A percentile compares a stretch with the other conserved stretches of the same genome.
phyloP scores from a whole-genome alignment of 108 stramenopile genomes.

The Schizochytrium sp. region DNA sequence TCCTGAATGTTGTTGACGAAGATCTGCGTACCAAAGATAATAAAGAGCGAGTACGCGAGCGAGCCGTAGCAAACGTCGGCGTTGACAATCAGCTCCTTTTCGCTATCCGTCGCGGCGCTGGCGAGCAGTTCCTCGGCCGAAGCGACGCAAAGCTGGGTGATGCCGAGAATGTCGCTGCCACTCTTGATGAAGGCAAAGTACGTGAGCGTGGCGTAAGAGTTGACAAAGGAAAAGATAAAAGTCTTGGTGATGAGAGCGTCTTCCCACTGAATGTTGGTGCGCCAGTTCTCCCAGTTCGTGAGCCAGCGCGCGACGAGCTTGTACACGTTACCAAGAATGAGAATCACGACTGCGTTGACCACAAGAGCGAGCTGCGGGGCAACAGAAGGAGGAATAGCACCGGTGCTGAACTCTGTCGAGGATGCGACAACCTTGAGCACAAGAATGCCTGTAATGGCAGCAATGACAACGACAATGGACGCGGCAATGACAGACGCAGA shows the following conservation, averaged over 20 bases:
- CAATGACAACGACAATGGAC: conserved; percentile 57
- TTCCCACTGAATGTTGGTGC: conserved; percentile 80
- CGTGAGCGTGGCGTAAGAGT: conserved; percentile 88
- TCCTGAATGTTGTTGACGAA: conserved; percentile 34
- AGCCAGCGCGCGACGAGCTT: conserved; percentile 65
- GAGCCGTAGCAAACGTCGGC: background rate
- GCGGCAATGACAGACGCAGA: conserved; percentile 66
- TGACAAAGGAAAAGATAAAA: conserved; percentile 91
- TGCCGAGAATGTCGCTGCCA: background rate
- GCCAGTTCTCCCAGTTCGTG: conserved; percentile 86
- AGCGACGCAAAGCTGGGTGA: background rate
- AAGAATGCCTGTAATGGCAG: conserved; percentile 49
- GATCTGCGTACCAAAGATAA: conserved; percentile 41
- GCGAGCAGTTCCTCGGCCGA: background rate
- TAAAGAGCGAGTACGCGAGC: conserved; percentile 28
- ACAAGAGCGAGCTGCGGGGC: conserved; percentile 56
- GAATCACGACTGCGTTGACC: conserved; percentile 69
- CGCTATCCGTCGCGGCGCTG: background rate
- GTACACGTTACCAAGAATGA: conserved; percentile 66
- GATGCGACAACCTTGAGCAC: conserved; percentile 68
- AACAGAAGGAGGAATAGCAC: conserved; percentile 58
- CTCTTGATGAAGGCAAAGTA: conserved; percentile 78
- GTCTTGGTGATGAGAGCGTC: conserved; percentile 91
- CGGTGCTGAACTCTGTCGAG: conserved; percentile 45
- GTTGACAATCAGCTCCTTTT: background rate